Evolutionary conservation across 148 eudicot genomes (phyloP).

Genomic region (Nepenthes gracilis): DNA sequence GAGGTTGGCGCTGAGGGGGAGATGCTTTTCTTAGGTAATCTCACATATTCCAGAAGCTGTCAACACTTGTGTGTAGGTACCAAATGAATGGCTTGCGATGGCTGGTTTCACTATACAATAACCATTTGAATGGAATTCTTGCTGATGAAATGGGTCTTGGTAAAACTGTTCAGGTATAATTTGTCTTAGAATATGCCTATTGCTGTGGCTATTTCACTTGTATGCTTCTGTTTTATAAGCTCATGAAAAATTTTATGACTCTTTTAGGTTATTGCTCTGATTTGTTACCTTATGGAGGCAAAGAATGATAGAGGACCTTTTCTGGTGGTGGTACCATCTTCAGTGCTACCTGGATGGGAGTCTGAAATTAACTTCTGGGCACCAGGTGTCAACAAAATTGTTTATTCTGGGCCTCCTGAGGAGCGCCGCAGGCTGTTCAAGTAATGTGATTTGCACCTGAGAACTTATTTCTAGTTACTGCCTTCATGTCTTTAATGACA

Average conservation of each 20-base stretch:
- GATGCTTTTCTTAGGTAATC: background rate
- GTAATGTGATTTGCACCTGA: slow-evolving; percentile 26
- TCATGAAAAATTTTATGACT: slow-evolving; percentile 5
- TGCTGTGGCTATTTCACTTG: background rate
- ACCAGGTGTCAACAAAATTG: slow-evolving; percentile 76
- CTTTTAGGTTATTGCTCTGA: slow-evolving; percentile 76
- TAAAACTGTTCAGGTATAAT: slow-evolving; percentile 90
- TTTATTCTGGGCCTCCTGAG: slow-evolving; percentile 94
- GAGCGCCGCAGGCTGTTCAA: slow-evolving; percentile 86
- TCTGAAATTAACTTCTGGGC: slow-evolving; percentile 88
- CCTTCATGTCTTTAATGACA: slow-evolving; percentile 3
- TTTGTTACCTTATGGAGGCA: slow-evolving; percentile 90
- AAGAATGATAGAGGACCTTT: slow-evolving; percentile 98
- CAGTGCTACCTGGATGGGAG: slow-evolving; percentile 97
- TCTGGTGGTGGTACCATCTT: slow-evolving; percentile 93
- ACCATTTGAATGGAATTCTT: slow-evolving; percentile 94
- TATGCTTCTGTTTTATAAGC: background rate
- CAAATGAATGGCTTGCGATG: slow-evolving; percentile 98
- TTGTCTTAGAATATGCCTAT: background rate
- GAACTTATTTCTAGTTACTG: background rate
- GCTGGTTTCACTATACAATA: slow-evolving; percentile 93
- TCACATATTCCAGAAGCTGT: background rate
- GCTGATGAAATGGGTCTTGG: slow-evolving; percentile 99
- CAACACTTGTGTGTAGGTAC: slow-evolving; percentile 36
- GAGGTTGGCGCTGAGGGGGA: background rate